Percentiles rank a stretch among this genome's conserved stretches.
phyloP scores from a whole-genome alignment of 2,329 filamentous ascomycete genomes.

The Hypoxylon rubiginosum region DNA sequence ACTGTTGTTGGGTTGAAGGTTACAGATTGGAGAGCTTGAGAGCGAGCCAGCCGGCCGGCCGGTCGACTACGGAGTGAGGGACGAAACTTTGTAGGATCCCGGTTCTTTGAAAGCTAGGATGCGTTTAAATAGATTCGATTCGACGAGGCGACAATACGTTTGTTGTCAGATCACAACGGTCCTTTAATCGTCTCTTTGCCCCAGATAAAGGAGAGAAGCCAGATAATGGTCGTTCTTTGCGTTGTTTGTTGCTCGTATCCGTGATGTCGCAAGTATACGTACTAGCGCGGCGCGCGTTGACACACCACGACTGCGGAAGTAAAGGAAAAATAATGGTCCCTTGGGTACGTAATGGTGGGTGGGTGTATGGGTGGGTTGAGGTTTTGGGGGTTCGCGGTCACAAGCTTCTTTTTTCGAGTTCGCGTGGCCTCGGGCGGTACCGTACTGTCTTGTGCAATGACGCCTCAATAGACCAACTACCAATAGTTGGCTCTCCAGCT shows the following conservation, averaged over 20 bases:
- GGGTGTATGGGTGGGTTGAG: slow-evolving; percentile 19
- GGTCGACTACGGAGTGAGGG: background rate
- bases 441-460: slow-evolving; percentile 25
- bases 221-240: slow-evolving; percentile 2
- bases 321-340: background rate
- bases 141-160: slow-evolving; percentile 25
- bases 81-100: slow-evolving; percentile 15
- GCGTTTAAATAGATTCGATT: slow-evolving; percentile 18
- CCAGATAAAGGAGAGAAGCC: slow-evolving; percentile 1
- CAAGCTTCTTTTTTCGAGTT: slow-evolving; percentile 33
- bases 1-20: background rate
- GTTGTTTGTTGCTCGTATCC: slow-evolving; percentile 1
- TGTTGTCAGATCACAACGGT: slow-evolving; percentile 19
- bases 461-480: slow-evolving; percentile 13
- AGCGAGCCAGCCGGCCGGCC: background rate
- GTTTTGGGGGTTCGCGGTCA: slow-evolving; percentile 34
- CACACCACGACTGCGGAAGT: background rate
- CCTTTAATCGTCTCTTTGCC: slow-evolving; percentile 1
- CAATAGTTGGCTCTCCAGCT: slow-evolving; percentile 21
- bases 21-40: background rate
- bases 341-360: slow-evolving; percentile 12
- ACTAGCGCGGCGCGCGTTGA: slow-evolving; percentile 7
- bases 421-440: slow-evolving; percentile 24
- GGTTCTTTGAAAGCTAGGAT: slow-evolving; percentile 19
- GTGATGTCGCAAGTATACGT: slow-evolving; percentile 4